Percentiles rank a stretch among this genome's conserved stretches.
Conservation (phyloP, 1,284 basidiomycete species). For the Trametes pubescens region DNA sequence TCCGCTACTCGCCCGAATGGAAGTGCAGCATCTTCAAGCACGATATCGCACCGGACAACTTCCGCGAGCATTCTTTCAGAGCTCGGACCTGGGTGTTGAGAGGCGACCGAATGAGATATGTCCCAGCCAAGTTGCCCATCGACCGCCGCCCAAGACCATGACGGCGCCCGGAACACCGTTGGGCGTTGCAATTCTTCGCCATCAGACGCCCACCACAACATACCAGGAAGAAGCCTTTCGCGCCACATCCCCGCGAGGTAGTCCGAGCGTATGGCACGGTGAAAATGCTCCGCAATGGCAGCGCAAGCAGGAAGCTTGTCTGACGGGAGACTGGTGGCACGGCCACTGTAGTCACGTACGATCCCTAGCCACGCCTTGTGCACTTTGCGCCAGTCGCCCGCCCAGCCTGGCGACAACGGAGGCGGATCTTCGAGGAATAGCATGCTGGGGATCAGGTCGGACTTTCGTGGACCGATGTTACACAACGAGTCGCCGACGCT, state of each 20-base stretch:
- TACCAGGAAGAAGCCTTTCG: constrained; percentile 12
- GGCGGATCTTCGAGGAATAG: constrained; percentile 12
- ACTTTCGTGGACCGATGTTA: background rate
- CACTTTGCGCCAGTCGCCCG: background rate
- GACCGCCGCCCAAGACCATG: no score
- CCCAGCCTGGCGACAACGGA: background rate
- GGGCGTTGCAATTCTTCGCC: no score
- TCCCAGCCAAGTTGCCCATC: no score
- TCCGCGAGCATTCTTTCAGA: background rate
- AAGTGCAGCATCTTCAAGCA: background rate
- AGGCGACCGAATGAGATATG: no score
- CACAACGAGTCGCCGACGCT: constrained; percentile 23
- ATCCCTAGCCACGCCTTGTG: constrained; percentile 18
- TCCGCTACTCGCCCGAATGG: background rate
- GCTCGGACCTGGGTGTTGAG: no score
- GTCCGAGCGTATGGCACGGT: constrained; percentile 17
- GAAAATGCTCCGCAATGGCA: constrained; percentile 26
- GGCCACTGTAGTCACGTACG: constrained; percentile 23
- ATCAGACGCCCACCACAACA: constrained; percentile 11
- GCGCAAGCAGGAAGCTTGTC: constrained; percentile 30
- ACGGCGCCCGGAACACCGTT: no score
- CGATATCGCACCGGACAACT: background rate
- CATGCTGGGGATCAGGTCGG: constrained; percentile 12
- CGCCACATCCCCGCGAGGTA: constrained; percentile 17
- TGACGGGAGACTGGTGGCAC: constrained; percentile 10